These are phyloP conservation scores for Schizosaccharomyces cryophilus DNA, from an alignment of 805 yeast species.

Conservation along the genomic window DNA sequence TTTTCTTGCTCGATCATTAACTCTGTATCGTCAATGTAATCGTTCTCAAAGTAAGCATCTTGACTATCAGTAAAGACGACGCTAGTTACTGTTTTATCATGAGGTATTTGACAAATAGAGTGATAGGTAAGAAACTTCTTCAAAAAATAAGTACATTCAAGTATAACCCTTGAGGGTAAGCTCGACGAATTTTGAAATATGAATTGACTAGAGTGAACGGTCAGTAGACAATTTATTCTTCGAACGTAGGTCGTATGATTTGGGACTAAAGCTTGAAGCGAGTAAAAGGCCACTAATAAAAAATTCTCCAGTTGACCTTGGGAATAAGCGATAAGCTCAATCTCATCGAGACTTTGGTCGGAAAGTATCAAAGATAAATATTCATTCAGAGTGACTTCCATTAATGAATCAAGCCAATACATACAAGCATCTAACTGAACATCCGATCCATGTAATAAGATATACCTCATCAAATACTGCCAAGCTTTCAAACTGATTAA, in stretches of 20 bases:
- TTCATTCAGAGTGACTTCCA: not conserved
- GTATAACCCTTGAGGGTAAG: not conserved
- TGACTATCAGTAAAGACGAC: not conserved
- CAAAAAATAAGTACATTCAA: not conserved
- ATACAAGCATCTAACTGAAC: not conserved
- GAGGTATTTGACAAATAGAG: not conserved
- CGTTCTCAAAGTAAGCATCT: not conserved
- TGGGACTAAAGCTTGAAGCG: not conserved
- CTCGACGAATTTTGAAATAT: not conserved
- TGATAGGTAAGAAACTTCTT: not conserved
- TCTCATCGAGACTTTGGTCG: not conserved
- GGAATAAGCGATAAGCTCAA: not conserved
- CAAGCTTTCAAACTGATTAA: conserved; percentile 11
- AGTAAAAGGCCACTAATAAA: not conserved
- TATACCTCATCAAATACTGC: conserved; percentile 8
- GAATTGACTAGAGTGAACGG: not conserved
- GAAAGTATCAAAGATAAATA: not conserved
- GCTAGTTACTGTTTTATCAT: not conserved
- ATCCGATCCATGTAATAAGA: not conserved
- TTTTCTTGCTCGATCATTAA: not conserved
- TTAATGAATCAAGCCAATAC: not conserved
- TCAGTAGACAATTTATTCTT: not conserved
- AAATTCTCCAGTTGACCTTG: not conserved
- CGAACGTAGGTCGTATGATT: not conserved
- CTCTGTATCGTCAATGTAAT: not conserved